Evolutionary conservation across 1,139 yeast genomes (phyloP), one percentile per base, ranked within the genome.

Genomic region (Meyerozyma elateridarum): DNA sequence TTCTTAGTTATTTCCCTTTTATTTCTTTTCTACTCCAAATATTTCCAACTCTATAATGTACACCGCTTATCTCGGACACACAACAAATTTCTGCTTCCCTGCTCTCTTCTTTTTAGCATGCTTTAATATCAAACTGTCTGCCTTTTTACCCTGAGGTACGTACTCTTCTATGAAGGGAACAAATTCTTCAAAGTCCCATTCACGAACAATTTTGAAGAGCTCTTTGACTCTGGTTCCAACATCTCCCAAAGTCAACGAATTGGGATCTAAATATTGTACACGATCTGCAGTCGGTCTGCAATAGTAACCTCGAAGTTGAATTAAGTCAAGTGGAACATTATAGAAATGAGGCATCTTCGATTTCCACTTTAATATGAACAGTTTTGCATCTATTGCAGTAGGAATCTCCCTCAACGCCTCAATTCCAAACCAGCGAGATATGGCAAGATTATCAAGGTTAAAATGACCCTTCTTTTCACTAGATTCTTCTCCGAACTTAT

Each of bases 151-250:
- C 24, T 67, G 60, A 2, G 70, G 70, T 36, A 81, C 73, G 35
- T 77, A 61, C 15, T 74, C 78, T 18, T 58, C 59, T 5, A 89
- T 62, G 45, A 75, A 85, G 1, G 96, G 95, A 15, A 64, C 61
- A 17, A 91, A 70, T 30, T 88, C 96, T 1, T 71, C 72, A 32
- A 81, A 56, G 5, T 70, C 76, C 97, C 97, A 91, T 20, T 64
- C 66, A 2, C 68, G 51, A 42, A 78, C 80, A 28, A 79, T 47
- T 25, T 62, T 58, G 49, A 91, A 80, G 31, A 91, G 60, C 43
- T 75, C 72, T 30, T 68, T 67, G 46, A 89, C 70, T 35, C 96
- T 57, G 4, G 57, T 56, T 13, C 60, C 59, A 1, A 81, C 58
- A 32, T 81, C 81, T 5, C 38, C 35, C 1, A 30, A 31, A 12